A percentile compares a stretch with the other conserved stretches of the same genome.
Evolutionary conservation across 345 rosid species (phyloP).

Genomic region (Populus tremula): DNA sequence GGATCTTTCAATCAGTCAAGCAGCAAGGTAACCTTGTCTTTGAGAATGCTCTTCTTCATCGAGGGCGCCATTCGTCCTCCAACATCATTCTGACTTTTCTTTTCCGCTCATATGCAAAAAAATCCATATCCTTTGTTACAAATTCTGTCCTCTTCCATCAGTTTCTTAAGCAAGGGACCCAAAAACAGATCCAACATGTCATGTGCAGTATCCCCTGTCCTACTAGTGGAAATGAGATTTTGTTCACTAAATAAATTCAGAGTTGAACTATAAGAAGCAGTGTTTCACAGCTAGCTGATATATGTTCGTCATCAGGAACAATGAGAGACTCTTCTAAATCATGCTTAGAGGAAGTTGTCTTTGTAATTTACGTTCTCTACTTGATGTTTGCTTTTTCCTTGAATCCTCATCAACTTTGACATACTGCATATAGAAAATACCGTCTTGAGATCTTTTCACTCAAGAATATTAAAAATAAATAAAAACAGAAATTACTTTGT

Average conservation of each 20-base stretch:
- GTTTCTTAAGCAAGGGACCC: slow-evolving; percentile 54
- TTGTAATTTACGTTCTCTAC: slow-evolving; percentile 10
- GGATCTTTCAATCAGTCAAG: slow-evolving; percentile 28
- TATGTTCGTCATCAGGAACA: slow-evolving; percentile 5
- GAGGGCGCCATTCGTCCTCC: slow-evolving; percentile 23
- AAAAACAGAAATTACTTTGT: background rate
- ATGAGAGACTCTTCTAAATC: slow-evolving; percentile 11
- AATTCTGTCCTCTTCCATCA: slow-evolving; percentile 20
- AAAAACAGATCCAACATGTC: slow-evolving; percentile 57
- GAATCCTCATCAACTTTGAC: slow-evolving; percentile 29
- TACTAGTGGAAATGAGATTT: slow-evolving; percentile 1
- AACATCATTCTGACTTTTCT: slow-evolving; percentile 16
- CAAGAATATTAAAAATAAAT: background rate
- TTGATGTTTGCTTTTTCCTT: slow-evolving; percentile 4
- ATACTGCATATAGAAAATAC: slow-evolving; percentile 35
- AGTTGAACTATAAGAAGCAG: slow-evolving; percentile 4
- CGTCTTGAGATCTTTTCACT: too few species aligned
- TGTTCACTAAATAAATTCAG: slow-evolving; percentile 10
- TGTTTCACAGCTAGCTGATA: slow-evolving; percentile 6
- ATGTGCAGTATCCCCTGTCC: slow-evolving; percentile 45
- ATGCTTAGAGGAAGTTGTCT: background rate
- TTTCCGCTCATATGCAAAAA: slow-evolving; percentile 14
- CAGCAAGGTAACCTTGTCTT: slow-evolving; percentile 46
- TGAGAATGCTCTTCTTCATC: slow-evolving; percentile 45
- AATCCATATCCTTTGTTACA: slow-evolving; percentile 12